A percentile compares a stretch with the other conserved stretches of the same genome.
These are phyloP conservation scores for Candida nitratophila DNA, from an alignment of 805 yeast species.

Conservation along the genomic window DNA sequence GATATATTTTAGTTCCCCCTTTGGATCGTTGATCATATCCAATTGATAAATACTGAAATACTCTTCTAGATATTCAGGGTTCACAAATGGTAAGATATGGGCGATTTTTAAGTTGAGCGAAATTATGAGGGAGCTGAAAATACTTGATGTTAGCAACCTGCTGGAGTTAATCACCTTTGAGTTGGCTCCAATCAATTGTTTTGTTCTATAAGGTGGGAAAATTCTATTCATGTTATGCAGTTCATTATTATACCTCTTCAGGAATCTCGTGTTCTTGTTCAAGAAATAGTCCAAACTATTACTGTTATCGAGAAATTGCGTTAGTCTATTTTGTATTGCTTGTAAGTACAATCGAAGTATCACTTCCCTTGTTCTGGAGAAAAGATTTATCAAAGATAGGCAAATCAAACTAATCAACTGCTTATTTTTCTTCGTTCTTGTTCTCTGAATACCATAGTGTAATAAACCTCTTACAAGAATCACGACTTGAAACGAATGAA, in stretches of 20 bases:
- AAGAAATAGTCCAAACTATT: constrained; percentile 1
- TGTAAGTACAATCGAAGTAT: constrained; percentile 13
- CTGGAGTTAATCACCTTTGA: constrained; percentile 3
- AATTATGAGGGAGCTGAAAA: constrained; percentile 12
- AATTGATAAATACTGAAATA: constrained; percentile 20
- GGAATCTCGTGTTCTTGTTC: constrained; percentile 3
- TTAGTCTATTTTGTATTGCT: constrained; percentile 11
- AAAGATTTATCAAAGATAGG: constrained; percentile 9
- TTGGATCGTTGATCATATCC: constrained; percentile 12
- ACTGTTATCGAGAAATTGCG: neutral
- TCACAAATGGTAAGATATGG: constrained; percentile 8
- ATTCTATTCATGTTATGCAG: neutral
- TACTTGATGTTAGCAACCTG: constrained; percentile 9
- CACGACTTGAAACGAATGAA: constrained; percentile 13
- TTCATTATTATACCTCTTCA: neutral
- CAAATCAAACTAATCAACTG: constrained; percentile 9
- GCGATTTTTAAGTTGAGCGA: constrained; percentile 12
- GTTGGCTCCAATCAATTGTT: neutral
- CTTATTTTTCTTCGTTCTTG: constrained; percentile 1
- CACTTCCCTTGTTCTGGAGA: constrained; percentile 11
- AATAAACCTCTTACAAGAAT: constrained; percentile 13
- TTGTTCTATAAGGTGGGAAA: neutral
- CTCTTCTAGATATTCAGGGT: constrained; percentile 12
- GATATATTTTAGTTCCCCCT: constrained; percentile 13
- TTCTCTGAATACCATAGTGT: constrained; percentile 8